Conservation (phyloP, 164 flowering plant genomes). For the Magnolia kwangsiensis region DNA sequence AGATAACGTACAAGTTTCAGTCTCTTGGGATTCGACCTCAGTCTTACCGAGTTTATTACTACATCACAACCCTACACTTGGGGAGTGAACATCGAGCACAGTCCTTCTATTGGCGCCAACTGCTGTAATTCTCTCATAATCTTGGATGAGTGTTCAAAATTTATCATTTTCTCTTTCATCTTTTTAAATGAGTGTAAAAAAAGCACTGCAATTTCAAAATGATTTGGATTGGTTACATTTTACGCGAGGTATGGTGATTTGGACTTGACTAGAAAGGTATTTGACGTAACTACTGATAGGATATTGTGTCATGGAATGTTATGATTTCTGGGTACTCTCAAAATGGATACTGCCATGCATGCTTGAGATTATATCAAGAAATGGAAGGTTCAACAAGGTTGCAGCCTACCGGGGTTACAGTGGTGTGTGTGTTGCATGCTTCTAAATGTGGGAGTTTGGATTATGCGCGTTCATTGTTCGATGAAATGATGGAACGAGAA, state of each 20-base stretch:
- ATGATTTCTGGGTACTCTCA: conserved; percentile 84
- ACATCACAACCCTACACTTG: no score
- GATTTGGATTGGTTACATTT: conserved; percentile 44
- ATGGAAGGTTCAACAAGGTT: conserved; percentile 37
- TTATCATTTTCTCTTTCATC: no score
- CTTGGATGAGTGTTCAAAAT: no score
- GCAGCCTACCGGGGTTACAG: conserved; percentile 51
- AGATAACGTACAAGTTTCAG: no score
- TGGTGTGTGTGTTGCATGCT: conserved; percentile 63
- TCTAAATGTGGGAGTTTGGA: conserved; percentile 83
- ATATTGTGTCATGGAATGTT: conserved; percentile 81
- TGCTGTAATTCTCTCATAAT: no score
- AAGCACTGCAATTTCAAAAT: conserved; percentile 1
- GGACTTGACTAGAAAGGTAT: conserved; percentile 47
- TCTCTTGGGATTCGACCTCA: no score
- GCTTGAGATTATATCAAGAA: conserved; percentile 46
- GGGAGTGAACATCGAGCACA: no score
- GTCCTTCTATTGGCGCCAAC: no score
- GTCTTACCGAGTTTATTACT: no score
- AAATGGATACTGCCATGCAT: conserved; percentile 51
- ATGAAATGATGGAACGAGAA: conserved; percentile 58
- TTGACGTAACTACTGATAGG: conserved; percentile 54
- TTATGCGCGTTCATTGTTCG: conserved; percentile 60
- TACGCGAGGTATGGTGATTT: conserved; percentile 50
- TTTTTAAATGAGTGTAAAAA: no score